Evolutionary conservation across 164 flowering plant species (phyloP), one percentile per base, ranked within the genome.

Genomic region (Dillenia suffruticosa): DNA sequence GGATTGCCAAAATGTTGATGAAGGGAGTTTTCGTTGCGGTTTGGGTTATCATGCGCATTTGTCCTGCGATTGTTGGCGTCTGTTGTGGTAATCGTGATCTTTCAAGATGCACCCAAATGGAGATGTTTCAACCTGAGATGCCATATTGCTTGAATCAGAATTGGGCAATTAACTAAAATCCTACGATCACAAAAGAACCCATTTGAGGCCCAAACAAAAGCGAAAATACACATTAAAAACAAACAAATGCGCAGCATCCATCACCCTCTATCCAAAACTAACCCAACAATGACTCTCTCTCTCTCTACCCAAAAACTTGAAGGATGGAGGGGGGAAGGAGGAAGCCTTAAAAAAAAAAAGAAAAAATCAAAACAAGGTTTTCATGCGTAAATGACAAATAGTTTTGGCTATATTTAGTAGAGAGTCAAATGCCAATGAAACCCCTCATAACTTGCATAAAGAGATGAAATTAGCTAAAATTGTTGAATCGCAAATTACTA

Each of bases 71-170:
- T 3, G 40, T 26, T 1, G 40, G 40, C 40, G 40, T 26, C 40
- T 3, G 5, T 26, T 26, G 40, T 26, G 40, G 40, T 26, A 26
- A 46, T 66, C 76, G 45, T 65, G 82, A 62, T 81, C 87, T 58
- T 77, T 75, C 19, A 86, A 59, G 50, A 81, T 72, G 50, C 75
- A 71, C 7, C 79, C 80, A 15, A 79, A 82, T 2, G 84, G 76
- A 7, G 87, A 76, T n/a, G 84, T 61, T 61, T 85, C 81, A 1
- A 87, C 74, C 22, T 78, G 84, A 0, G 83, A 80, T 48, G 83
- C 84, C 24, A 87, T 86, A 89, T 83, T 87, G 46, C 19, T 46
- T 53, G 13, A 16, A 40, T 16, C 51, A 26, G 46, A 44, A 26
- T 26, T 9, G 32, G 22, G 14, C 14, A 49, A 51, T 51, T 43